Conservation (phyloP, 2,329 filamentous ascomycete genomes). For the Fusarium compactum region DNA sequence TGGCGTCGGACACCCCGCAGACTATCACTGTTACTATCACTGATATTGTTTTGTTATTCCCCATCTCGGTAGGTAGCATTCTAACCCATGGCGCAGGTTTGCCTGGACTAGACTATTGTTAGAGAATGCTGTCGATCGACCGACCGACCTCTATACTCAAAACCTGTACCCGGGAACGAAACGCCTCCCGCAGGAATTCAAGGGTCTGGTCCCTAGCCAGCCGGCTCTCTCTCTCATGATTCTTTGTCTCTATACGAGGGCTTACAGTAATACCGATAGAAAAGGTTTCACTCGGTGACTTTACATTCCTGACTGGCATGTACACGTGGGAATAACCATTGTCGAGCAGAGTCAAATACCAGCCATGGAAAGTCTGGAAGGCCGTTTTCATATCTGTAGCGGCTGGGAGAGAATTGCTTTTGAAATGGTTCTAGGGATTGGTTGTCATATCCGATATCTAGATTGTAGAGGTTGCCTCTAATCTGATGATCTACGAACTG, state of each 20-base stretch:
- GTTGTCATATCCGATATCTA: constrained; percentile 1
- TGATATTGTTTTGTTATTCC: neutral
- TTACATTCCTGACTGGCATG: constrained; percentile 33
- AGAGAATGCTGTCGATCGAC: constrained; percentile 34
- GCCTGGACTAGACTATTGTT: constrained; percentile 8
- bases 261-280: constrained; percentile 2
- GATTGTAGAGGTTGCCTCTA: neutral
- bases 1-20: constrained; percentile 39
- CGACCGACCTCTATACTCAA: constrained; percentile 11
- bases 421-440: neutral
- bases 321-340: constrained; percentile 35
- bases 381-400: constrained; percentile 9
- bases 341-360: constrained; percentile 36
- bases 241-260: neutral
- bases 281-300: constrained; percentile 25
- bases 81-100: neutral
- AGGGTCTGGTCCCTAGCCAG: constrained; percentile 28
- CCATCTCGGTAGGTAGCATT: constrained; percentile 30
- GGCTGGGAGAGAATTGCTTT: neutral
- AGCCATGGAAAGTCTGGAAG: constrained; percentile 39
- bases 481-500: constrained; percentile 32
- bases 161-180: constrained; percentile 21
- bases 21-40: constrained; percentile 8
- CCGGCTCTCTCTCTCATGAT: neutral
- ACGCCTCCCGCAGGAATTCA: constrained; percentile 37